These are phyloP conservation scores for Lophiostoma macrostomum DNA, from an alignment of 495 filamentous ascomycete genomes.

Conservation along the genomic window DNA sequence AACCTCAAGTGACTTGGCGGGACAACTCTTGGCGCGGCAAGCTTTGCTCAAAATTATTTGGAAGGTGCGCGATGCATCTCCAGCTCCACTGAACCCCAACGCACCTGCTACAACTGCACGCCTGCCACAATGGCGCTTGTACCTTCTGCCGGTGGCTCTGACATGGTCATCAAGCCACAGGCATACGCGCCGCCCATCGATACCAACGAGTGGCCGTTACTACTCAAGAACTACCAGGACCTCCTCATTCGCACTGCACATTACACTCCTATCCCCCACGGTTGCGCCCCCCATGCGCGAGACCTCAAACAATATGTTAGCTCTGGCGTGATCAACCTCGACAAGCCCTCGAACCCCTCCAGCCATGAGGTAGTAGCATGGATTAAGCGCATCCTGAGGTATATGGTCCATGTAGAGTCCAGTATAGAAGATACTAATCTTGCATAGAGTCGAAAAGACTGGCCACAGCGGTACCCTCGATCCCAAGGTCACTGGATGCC, in stretches of 20 bases:
- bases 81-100: too few species aligned
- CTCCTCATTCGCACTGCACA: conserved; percentile 84
- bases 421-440: not conserved
- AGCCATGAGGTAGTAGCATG: conserved; percentile 98
- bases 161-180: conserved; percentile 87
- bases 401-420: not conserved
- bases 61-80: too few species aligned
- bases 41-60: too few species aligned
- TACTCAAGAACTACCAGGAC: conserved; percentile 89
- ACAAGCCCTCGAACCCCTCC: conserved; percentile 97
- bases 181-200: conserved; percentile 65
- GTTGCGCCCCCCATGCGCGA: conserved; percentile 79
- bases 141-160: conserved; percentile 57
- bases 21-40: too few species aligned
- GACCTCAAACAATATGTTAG: conserved; percentile 93
- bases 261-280: conserved; percentile 89
- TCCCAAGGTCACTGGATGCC: conserved; percentile 88
- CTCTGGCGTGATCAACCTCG: conserved; percentile 95
- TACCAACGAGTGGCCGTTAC: conserved; percentile 79
- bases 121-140: conserved; percentile 57
- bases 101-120: too few species aligned
- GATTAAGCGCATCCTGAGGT: conserved; percentile 96
- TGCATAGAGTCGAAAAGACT: conserved; percentile 81
- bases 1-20: too few species aligned
- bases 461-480: conserved; percentile 97